These are phyloP conservation scores for Backusella parvicylindrica DNA, from an alignment of 192 early-diverging fungal species.

Conservation along the genomic window DNA sequence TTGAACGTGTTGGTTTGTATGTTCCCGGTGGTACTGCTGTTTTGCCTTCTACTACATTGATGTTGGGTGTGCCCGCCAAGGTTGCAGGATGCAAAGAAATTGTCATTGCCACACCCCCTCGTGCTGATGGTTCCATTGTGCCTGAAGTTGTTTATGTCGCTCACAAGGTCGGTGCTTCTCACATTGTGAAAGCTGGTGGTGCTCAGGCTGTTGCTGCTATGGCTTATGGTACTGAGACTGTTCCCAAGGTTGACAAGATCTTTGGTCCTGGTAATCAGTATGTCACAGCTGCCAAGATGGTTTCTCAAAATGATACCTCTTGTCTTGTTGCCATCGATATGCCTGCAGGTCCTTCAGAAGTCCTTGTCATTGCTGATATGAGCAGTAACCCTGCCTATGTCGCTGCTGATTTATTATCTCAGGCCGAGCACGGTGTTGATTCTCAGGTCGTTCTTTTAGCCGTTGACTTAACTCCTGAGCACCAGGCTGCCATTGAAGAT, in stretches of 20 bases:
- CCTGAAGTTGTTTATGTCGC: conserved; percentile 99
- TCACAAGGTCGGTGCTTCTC: conserved; percentile 91
- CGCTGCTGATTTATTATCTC: conserved; percentile 91
- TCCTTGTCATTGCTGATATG: conserved; percentile 94
- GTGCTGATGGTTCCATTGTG: conserved; percentile 83
- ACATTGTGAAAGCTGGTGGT: conserved; percentile 91
- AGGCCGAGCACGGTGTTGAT: conserved; percentile 97
- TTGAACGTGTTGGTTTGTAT: conserved; percentile 95
- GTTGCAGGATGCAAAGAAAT: conserved; percentile 96
- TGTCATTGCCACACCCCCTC: conserved; percentile 93
- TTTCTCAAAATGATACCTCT: conserved; percentile 89
- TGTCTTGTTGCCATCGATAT: conserved; percentile 97
- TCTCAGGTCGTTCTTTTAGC: conserved; percentile 95
- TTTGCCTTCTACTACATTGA: conserved; percentile 91
- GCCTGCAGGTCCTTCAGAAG: conserved; percentile 99
- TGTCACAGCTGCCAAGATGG: conserved; percentile 99
- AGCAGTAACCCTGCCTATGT: conserved; percentile 86
- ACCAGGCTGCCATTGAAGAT: conserved; percentile 72
- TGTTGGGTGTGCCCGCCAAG: conserved; percentile 96
- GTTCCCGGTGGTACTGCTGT: conserved; percentile 98
- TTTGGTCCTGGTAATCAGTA: conserved; percentile 99
- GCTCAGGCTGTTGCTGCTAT: conserved; percentile 98
- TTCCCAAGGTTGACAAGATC: conserved; percentile 99
- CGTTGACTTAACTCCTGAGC: conserved; percentile 62
- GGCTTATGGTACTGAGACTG: conserved; percentile 95